Base-by-base conservation (phyloP, 352 stramenopile genomes). In the Pythium biforme region DNA sequence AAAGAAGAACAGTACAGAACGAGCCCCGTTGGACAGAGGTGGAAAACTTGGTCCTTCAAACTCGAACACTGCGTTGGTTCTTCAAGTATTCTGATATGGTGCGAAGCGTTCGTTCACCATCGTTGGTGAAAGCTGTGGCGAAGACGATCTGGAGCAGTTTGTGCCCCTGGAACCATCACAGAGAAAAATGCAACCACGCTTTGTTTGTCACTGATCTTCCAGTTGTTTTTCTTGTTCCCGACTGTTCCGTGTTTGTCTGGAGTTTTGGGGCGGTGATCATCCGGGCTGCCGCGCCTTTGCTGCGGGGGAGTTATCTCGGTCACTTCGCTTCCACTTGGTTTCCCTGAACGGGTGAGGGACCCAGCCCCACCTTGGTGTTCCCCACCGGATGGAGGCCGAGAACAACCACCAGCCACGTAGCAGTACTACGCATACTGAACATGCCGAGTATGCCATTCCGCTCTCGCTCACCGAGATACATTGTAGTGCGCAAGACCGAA, bases 241-340 rank as follows among this genome's bases (percentile, higher is more conserved):
- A 50, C 20, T 50, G 43, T 50, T 50, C 43, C 25, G 43, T 31
- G 43, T 50, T 50, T 12, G 6, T 20, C 37, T n/a, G 37, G 37
- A 43, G 37, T 43, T 43, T 43, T 20, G 12, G 37, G 1, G 37
- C 12, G 8, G 7, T 37, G 31, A 37, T 37, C 31, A 37, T 12
- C 12, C 2, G n/a, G 37, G 15, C 37, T 43, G 37, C 14, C 37
- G 15, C 37, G 17, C 37, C 37, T 43, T 43, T 43, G 37, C 37
- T 6, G 12, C n/a, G 37, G 12, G 14, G 2, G 3, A n/a, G 37
- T 3, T n/a, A 43, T 43, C 17, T n/a, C 37, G 31, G 31, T 37
- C 25, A 43, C 17, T 29, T 12, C 3, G 47, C 22, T 1, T 50
- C 54, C 43, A 62, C 20, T 62, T 62, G 41, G 43, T 55, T 55